A percentile compares a stretch with the other conserved stretches of the same genome.
phyloP scores from a whole-genome alignment of 2,329 filamentous ascomycete genomes.

The Botrytis byssoidea region DNA sequence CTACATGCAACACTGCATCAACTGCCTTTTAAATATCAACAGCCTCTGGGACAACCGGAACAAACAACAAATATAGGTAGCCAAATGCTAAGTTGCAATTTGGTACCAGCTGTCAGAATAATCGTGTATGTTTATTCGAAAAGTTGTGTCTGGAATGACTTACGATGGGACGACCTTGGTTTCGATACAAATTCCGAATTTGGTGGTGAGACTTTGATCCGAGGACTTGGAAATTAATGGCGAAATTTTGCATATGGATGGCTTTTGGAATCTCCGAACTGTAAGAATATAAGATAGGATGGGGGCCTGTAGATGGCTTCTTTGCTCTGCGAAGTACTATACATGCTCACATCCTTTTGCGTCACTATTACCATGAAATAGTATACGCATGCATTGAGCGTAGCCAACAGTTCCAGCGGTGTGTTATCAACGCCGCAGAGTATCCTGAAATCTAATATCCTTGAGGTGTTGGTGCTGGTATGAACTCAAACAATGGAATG shows the following conservation, averaged over 20 bases:
- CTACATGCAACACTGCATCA: neutral
- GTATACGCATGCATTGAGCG: neutral
- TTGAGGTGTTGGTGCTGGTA: neutral
- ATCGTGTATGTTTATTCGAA: neutral
- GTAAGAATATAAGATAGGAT: too few species aligned
- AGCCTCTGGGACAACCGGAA: neutral
- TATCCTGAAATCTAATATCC: neutral
- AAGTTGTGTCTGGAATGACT: fast-evolving
- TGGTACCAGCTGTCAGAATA: neutral
- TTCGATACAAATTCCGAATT: neutral
- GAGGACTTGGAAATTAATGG: neutral
- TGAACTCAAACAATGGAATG: neutral
- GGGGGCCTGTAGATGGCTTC: too few species aligned
- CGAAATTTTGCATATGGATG: neutral
- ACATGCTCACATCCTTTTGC: too few species aligned
- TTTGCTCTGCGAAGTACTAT: too few species aligned
- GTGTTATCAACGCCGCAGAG: neutral
- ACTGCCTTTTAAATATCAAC: neutral
- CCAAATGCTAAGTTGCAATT: neutral
- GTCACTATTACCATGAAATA: neutral
- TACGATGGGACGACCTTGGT: neutral
- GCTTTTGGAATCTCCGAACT: too few species aligned
- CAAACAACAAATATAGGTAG: neutral
- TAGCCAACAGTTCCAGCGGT: neutral
- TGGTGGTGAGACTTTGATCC: neutral